These are phyloP conservation scores for Fusarium brachygibbosum DNA, from an alignment of 2,329 filamentous ascomycete species.

Conservation along the genomic window DNA sequence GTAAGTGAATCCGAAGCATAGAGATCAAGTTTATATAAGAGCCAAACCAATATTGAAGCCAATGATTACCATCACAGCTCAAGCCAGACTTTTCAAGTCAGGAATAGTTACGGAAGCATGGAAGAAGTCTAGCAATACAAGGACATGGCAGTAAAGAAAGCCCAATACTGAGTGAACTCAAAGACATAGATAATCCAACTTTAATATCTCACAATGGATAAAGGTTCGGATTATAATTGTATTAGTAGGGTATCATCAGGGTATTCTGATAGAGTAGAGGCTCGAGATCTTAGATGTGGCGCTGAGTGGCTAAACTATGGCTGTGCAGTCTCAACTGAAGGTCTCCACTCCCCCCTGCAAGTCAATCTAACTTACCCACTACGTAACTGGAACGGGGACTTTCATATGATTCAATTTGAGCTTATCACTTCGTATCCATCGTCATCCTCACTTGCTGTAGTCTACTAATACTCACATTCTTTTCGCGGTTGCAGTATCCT, in stretches of 20 bases:
- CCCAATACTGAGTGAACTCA: too few relatives aligned
- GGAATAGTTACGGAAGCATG: background rate
- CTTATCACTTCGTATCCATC: slow-evolving; percentile 36
- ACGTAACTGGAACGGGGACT: slow-evolving; percentile 20
- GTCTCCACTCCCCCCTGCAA: slow-evolving; percentile 37
- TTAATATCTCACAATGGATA: too few relatives aligned
- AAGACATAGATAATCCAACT: too few relatives aligned
- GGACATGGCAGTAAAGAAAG: too few relatives aligned
- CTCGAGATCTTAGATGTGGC: slow-evolving; percentile 14
- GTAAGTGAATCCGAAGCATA: slow-evolving; percentile 1
- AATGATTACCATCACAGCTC: background rate
- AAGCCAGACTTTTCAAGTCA: background rate
- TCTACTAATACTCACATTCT: slow-evolving; percentile 22
- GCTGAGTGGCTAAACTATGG: slow-evolving; percentile 19
- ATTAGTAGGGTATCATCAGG: too few relatives aligned
- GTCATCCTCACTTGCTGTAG: slow-evolving; percentile 17
- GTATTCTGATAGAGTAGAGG: too few relatives aligned
- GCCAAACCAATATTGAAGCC: background rate
- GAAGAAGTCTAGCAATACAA: too few relatives aligned
- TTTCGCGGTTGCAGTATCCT: slow-evolving; percentile 8
- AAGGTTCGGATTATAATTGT: too few relatives aligned
- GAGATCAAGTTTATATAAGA: background rate
- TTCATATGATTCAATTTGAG: slow-evolving; percentile 30
- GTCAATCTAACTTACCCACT: slow-evolving; percentile 4
- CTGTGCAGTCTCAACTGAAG: background rate